These are phyloP conservation scores for Colletotrichum lentis DNA, from an alignment of 2,329 filamentous ascomycete species.

Conservation along the genomic window DNA sequence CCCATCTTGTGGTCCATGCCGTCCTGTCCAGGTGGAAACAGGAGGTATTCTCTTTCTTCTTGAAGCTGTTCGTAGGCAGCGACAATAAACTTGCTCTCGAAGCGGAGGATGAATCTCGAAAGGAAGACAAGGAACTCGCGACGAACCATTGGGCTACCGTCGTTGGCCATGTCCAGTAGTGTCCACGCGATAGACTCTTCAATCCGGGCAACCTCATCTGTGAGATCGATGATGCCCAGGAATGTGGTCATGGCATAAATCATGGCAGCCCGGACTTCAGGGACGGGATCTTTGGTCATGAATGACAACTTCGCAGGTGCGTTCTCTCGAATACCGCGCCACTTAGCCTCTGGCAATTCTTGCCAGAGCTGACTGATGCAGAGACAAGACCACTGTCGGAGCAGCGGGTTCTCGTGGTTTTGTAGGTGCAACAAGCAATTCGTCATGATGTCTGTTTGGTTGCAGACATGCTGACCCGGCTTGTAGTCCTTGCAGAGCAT, in stretches of 20 bases:
- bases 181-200: conserved; percentile 92
- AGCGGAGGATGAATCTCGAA: conserved; percentile 87
- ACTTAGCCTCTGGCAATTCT: conserved; percentile 91
- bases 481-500: conserved; percentile 97
- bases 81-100: conserved; percentile 91
- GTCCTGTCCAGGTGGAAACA: conserved; percentile 63
- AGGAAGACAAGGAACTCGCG: conserved; percentile 94
- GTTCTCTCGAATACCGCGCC: conserved; percentile 89
- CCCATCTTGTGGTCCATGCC: conserved; percentile 68
- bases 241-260: conserved; percentile 93
- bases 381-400: conserved; percentile 94
- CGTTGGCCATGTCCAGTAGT: conserved; percentile 88
- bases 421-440: conserved; percentile 85
- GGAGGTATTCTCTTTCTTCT: conserved; percentile 78
- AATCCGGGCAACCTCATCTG: conserved; percentile 86
- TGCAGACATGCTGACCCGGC: conserved; percentile 89
- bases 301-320: conserved; percentile 83
- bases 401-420: conserved; percentile 85
- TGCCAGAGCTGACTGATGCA: conserved; percentile 96
- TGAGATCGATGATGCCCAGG: conserved; percentile 90
- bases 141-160: conserved; percentile 92
- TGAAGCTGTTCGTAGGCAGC: conserved; percentile 89
- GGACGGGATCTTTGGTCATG: conserved; percentile 83
- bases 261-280: conserved; percentile 93
- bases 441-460: conserved; percentile 88